Evolutionary conservation across 2,329 filamentous ascomycete genomes (phyloP).

Genomic region (Penicillium sp.): DNA sequence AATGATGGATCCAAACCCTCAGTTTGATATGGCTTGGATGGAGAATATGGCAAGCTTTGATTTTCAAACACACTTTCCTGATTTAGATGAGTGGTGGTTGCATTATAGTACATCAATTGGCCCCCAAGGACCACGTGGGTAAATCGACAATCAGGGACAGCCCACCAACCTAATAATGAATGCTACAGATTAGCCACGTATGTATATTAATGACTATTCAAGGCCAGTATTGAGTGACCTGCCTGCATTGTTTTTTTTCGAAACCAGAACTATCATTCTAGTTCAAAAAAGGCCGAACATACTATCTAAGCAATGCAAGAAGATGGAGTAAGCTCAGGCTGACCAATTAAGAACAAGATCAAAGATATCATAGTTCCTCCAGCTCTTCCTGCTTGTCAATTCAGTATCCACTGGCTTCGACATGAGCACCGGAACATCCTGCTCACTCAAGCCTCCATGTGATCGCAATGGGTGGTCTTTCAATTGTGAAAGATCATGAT

Average conservation of each 20-base stretch:
- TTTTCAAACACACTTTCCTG: conserved; percentile 29
- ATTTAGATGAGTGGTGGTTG: conserved; percentile 21
- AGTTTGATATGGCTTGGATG: conserved; percentile 30
- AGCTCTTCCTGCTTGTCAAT: not conserved
- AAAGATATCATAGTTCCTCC: conserved; percentile 44
- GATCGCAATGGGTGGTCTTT: conserved; percentile 34
- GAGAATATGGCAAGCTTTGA: conserved; percentile 29
- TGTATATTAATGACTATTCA: not conserved
- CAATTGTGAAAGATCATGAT: conserved; percentile 15
- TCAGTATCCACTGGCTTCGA: conserved; percentile 22
- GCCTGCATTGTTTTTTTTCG: not conserved
- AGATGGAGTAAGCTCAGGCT: not conserved
- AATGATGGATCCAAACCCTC: conserved; percentile 22
- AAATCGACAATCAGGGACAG: not conserved
- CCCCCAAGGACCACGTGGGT: not conserved
- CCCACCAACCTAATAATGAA: not conserved
- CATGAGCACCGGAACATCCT: conserved; percentile 38
- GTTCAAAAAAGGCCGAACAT: not conserved
- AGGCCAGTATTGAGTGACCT: not conserved
- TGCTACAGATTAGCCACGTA: not conserved
- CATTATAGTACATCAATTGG: conserved; percentile 17
- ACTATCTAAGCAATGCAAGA: not conserved
- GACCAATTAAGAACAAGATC: conserved; percentile 37
- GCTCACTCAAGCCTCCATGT: conserved; percentile 45
- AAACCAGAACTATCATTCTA: not conserved